Base-by-base conservation (phyloP, 75 land plant species). In the Pinus albicaulis region DNA sequence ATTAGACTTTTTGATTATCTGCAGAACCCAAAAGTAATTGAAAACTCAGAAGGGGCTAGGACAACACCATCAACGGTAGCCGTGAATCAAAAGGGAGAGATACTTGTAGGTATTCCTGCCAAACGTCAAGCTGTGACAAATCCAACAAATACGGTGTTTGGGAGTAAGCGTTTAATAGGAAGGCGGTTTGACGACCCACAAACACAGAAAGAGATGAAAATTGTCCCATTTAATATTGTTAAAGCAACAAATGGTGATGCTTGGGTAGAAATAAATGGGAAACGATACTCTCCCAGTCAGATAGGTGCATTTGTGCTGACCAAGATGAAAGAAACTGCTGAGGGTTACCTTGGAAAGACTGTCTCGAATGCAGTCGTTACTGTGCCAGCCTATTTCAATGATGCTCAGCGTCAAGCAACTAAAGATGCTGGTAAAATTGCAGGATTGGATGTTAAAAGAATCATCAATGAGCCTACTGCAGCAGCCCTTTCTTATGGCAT, bases 31-130 rank as follows among this genome's bases (percentile, higher is more conserved):
- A 84, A 85, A 81, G 91, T 91, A 25, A 86, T 92, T 76, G 93
- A 92, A 74, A 92, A 89, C 59, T 59, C 91, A 36, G 93, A 92
- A 66, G 93, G 93, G 11, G 78, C 89, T 10, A 66, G 93, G 28
- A 92, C 93, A 25, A 92, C 93, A 61, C 93, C 93, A 16, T 92
- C 93, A 34, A 88, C 89, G 5, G 87, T 92, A 76, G 93, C 93
- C 23, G 89, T 89, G 56, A 87, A 66, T 57, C 82, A 68, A 59
- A 87, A 92, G 57, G 91, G 86, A 31, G 93, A 92, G 80, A 76
- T 85, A 1, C 82, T 92, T 22, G 91, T 89, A 1, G 93, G 93
- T 34, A 89, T 85, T 17, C 93, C 93, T 53, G 91, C 93, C n/a
- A 92, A 92, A 44, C 83, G 93, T 36, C 93, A 92, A 77, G 91